Percentiles rank a stretch among this genome's conserved stretches.
Conservation (phyloP, 768 basidiomycete genomes). For the Termitomyces heimii region DNA sequence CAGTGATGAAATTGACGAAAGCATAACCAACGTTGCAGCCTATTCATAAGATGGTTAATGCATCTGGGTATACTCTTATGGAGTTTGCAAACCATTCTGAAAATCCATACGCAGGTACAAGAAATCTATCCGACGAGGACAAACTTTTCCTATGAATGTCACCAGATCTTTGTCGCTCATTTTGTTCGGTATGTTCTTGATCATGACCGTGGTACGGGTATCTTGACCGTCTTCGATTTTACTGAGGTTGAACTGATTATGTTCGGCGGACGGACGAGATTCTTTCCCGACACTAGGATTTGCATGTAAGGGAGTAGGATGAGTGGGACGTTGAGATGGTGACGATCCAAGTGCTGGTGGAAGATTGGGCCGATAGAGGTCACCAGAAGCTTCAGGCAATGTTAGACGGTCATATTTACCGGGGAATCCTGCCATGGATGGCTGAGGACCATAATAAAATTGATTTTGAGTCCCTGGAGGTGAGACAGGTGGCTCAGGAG, state of each 20-base stretch:
- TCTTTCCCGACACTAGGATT: slow-evolving; percentile 1
- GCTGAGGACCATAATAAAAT: slow-evolving; percentile 10
- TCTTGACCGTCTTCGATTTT: slow-evolving; percentile 75
- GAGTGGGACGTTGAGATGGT: neutral
- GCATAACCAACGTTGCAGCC: slow-evolving; percentile 80
- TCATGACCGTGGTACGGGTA: slow-evolving; percentile 82
- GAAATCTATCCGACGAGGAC: slow-evolving; percentile 77
- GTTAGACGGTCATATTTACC: neutral
- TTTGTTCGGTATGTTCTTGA: slow-evolving; percentile 92
- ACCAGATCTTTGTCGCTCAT: slow-evolving; percentile 75
- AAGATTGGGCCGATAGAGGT: slow-evolving; percentile 1
- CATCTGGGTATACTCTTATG: neutral
- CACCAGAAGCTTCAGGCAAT: slow-evolving; percentile 2
- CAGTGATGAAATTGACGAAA: slow-evolving; percentile 85
- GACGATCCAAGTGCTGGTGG: neutral
- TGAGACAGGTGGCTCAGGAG: slow-evolving; percentile 7
- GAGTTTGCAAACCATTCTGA: slow-evolving; percentile 51
- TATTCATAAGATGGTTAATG: slow-evolving; percentile 18
- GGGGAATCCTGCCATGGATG: slow-evolving; percentile 1
- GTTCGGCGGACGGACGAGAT: slow-evolving; percentile 19
- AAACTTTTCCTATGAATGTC: slow-evolving; percentile 63
- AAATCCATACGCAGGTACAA: slow-evolving; percentile 87
- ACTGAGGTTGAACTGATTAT: slow-evolving; percentile 53
- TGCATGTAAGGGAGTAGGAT: neutral
- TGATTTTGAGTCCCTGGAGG: slow-evolving; percentile 1